Evolutionary conservation across 2,329 filamentous ascomycete genomes (phyloP).

Genomic region (Hypoxylon sp.): DNA sequence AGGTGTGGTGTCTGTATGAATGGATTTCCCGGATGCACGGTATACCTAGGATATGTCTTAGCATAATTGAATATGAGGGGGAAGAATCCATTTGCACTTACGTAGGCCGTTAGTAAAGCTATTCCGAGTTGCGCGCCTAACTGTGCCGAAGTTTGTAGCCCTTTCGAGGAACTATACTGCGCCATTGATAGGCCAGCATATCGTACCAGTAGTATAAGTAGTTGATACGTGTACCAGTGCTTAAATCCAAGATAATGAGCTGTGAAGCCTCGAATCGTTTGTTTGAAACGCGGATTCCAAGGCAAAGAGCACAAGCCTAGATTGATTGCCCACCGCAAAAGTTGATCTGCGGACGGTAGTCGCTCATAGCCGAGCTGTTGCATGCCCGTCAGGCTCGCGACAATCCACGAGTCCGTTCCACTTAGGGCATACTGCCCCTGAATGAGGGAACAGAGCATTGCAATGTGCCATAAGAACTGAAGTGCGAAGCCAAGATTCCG

Average conservation of each 20-base stretch:
- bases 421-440: constrained; percentile 40
- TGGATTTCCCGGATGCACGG: constrained; percentile 60
- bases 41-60: constrained; percentile 61
- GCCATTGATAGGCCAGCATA: constrained; percentile 63
- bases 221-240: constrained; percentile 77
- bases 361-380: constrained; percentile 48
- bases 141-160: constrained; percentile 59
- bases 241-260: constrained; percentile 72
- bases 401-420: constrained; percentile 39
- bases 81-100: constrained; percentile 57
- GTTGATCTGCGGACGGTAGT: constrained; percentile 59
- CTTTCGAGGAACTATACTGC: constrained; percentile 58
- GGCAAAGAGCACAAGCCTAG: constrained; percentile 69
- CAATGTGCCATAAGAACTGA: constrained; percentile 64
- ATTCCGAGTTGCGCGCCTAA: constrained; percentile 70
- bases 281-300: constrained; percentile 79
- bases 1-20: constrained; percentile 71
- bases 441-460: constrained; percentile 52
- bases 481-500: constrained; percentile 63
- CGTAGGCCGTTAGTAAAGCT: constrained; percentile 66
- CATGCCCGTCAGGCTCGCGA: constrained; percentile 34
- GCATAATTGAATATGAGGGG: background rate
- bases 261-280: constrained; percentile 72
- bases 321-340: constrained; percentile 65
- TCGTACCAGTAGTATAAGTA: constrained; percentile 70